Evolutionary conservation across 2,329 filamentous ascomycete species (phyloP).

Genomic region (Phaeoacremonium minimum): DNA sequence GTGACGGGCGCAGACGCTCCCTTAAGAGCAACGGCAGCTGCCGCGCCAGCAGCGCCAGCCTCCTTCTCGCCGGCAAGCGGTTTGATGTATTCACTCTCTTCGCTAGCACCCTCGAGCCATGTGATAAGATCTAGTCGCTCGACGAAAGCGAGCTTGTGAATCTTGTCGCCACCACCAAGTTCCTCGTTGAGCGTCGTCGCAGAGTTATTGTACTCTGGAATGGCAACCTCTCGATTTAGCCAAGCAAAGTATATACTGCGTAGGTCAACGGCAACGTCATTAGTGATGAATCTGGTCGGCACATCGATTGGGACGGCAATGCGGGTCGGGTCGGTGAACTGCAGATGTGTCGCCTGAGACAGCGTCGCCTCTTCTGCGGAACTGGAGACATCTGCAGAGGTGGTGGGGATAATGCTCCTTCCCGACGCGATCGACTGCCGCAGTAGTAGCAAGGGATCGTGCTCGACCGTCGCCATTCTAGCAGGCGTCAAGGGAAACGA

Average conservation of each 20-base stretch:
- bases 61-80: constrained; percentile 66
- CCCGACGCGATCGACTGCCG: constrained; percentile 75
- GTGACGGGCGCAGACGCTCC: constrained; percentile 29
- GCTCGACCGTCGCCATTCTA: constrained; percentile 54
- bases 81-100: constrained; percentile 91
- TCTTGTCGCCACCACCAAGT: constrained; percentile 62
- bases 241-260: constrained; percentile 96
- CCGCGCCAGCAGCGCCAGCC: constrained; percentile 31
- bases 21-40: constrained; percentile 28
- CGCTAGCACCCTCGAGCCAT: constrained; percentile 85
- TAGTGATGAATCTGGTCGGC: constrained; percentile 84
- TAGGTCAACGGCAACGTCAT: constrained; percentile 70
- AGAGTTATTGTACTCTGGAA: constrained; percentile 86
- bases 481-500: no score
- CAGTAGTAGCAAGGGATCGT: constrained; percentile 78
- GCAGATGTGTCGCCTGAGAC: constrained; percentile 72
- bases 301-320: constrained; percentile 65
- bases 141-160: constrained; percentile 87
- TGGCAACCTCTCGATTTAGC: constrained; percentile 85
- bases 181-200: constrained; percentile 78
- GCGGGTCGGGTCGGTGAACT: constrained; percentile 60
- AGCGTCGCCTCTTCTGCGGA: constrained; percentile 60
- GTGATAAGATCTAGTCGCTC: constrained; percentile 88
- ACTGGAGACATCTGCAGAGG: constrained; percentile 57
- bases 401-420: constrained; percentile 68